Conservation (phyloP, 2,329 filamentous ascomycete species). For the Orbilia ellipsospora region DNA sequence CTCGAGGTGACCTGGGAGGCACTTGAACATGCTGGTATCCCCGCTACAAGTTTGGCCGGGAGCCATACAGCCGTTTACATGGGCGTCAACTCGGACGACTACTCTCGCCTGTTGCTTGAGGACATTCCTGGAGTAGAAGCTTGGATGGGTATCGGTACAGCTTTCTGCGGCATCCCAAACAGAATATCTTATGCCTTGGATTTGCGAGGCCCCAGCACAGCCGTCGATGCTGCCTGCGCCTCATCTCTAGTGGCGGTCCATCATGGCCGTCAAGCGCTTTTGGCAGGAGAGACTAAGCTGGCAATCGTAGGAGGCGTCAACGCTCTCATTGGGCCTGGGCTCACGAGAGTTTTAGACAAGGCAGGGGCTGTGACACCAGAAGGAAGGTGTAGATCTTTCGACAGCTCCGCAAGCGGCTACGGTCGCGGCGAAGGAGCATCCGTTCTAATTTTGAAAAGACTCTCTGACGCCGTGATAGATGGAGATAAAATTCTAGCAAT, state of each 20-base stretch:
- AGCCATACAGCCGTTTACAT: constrained; percentile 63
- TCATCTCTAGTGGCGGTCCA: constrained; percentile 61
- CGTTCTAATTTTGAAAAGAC: constrained; percentile 57
- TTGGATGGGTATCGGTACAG: constrained; percentile 60
- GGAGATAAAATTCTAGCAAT: constrained; percentile 62
- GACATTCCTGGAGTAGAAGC: constrained; percentile 40
- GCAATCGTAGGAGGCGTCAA: constrained; percentile 62
- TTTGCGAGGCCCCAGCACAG: constrained; percentile 63
- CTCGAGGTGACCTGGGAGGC: constrained; percentile 69
- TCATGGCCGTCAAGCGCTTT: constrained; percentile 60
- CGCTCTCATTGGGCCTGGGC: constrained; percentile 60
- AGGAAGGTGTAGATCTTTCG: constrained; percentile 61
- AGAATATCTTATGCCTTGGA: constrained; percentile 61
- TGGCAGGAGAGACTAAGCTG: constrained; percentile 59
- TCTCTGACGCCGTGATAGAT: constrained; percentile 60
- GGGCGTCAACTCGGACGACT: constrained; percentile 56
- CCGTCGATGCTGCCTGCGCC: constrained; percentile 62
- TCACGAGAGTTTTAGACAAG: constrained; percentile 60
- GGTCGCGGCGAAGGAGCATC: constrained; percentile 62
- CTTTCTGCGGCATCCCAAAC: constrained; percentile 62
- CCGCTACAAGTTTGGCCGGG: constrained; percentile 60
- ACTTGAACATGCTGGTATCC: constrained; percentile 67
- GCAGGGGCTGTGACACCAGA: constrained; percentile 60
- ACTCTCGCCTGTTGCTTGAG: constrained; percentile 32
- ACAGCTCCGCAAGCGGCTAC: constrained; percentile 61